These are phyloP conservation scores for Boletellus dicymbophilus DNA, from an alignment of 1,284 basidiomycete species.

Conservation along the genomic window DNA sequence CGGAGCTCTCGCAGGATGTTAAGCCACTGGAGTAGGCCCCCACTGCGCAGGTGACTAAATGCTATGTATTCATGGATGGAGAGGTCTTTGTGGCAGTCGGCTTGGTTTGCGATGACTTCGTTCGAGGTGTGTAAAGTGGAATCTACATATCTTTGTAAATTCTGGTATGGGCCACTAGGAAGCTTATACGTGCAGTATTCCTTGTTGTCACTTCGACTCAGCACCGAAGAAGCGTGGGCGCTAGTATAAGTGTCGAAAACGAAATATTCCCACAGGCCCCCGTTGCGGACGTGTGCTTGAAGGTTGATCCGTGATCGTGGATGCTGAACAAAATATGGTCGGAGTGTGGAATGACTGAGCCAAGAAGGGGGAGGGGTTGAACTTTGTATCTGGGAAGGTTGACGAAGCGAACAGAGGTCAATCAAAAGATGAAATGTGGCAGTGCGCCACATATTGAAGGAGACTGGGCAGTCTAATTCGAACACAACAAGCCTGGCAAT, in stretches of 20 bases:
- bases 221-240: too few relatives aligned
- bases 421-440: slow-evolving; percentile 40
- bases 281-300: too few relatives aligned
- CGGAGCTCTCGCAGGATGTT: neutral
- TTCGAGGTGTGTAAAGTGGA: neutral
- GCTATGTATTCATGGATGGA: neutral
- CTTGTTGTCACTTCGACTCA: neutral
- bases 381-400: neutral
- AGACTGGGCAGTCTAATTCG: slow-evolving; percentile 42
- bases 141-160: neutral
- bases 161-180: neutral
- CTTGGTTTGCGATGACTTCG: neutral
- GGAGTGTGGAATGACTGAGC: slow-evolving; percentile 7
- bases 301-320: slow-evolving; percentile 19
- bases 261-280: too few relatives aligned
- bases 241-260: too few relatives aligned
- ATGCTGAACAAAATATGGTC: neutral
- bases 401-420: slow-evolving; percentile 34
- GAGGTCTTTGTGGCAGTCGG: neutral
- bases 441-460: slow-evolving; percentile 45
- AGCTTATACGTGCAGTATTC: neutral
- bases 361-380: too few relatives aligned
- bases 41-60: neutral
- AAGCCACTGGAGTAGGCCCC: neutral
- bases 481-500: slow-evolving; percentile 40